A percentile compares a stretch with the other conserved stretches of the same genome.
These are phyloP conservation scores for Polytrichum commune DNA, from an alignment of 225 moss, liverwort and hornwort genomes.

Conservation along the genomic window DNA sequence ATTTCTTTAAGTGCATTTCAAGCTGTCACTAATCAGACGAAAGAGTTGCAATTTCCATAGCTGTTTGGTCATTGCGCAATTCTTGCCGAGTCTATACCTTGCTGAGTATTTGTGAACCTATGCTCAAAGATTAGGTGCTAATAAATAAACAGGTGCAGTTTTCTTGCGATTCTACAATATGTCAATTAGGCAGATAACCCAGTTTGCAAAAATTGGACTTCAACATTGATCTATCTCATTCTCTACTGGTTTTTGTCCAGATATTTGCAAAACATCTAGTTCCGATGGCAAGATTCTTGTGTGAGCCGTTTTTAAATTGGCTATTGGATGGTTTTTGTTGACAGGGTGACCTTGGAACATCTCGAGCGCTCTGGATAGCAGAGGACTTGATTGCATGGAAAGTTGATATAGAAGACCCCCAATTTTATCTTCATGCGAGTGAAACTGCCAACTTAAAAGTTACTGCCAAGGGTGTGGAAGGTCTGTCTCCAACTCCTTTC, in stretches of 20 bases:
- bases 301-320: too few relatives aligned
- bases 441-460: conserved; percentile 48
- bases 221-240: neutral
- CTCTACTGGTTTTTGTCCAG: neutral
- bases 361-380: conserved; percentile 78
- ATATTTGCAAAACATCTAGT: neutral
- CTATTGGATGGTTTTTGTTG: neutral
- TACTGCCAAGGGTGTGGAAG: conserved; percentile 77
- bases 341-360: conserved; percentile 73
- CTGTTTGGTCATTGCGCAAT: too few relatives aligned
- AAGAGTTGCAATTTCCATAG: too few relatives aligned
- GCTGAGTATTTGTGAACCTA: too few relatives aligned
- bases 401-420: conserved; percentile 28
- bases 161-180: too few relatives aligned
- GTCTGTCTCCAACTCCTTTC: conserved; percentile 20
- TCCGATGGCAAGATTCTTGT: neutral
- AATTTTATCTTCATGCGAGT: conserved; percentile 64
- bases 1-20: too few relatives aligned
- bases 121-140: too few relatives aligned
- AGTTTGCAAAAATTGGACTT: neutral
- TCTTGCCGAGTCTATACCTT: too few relatives aligned
- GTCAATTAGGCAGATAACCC: too few relatives aligned
- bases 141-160: too few relatives aligned
- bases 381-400: conserved; percentile 70
- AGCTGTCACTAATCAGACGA: too few relatives aligned